phyloP scores from a whole-genome alignment of 2,329 filamentous ascomycete species.

The Tolypocladium endophyticum region DNA sequence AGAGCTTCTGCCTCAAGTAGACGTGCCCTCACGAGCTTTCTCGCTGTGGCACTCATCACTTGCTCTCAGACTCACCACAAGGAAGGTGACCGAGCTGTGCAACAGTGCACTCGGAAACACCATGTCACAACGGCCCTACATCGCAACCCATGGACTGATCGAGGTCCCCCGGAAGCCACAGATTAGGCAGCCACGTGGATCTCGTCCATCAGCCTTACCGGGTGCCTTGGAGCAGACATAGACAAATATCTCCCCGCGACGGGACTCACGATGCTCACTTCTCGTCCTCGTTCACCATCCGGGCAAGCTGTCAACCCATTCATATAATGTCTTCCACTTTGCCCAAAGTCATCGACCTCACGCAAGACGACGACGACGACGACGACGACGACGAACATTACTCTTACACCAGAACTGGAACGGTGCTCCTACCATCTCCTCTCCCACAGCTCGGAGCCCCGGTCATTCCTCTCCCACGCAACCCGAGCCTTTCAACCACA shows the following conservation, averaged over 20 bases:
- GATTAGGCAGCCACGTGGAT: neutral
- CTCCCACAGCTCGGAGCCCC: neutral
- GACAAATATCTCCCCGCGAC: neutral
- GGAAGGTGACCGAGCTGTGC: neutral
- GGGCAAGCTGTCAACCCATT: neutral
- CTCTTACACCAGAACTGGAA: neutral
- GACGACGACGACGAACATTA: neutral
- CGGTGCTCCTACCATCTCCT: neutral
- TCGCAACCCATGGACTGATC: neutral
- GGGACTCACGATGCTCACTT: neutral
- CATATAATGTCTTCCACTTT: neutral
- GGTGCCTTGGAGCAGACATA: neutral
- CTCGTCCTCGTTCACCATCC: neutral
- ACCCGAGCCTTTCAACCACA: neutral
- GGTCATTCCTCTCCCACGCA: neutral
- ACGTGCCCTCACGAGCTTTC: neutral
- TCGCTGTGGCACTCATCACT: neutral
- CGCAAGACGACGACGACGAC: neutral
- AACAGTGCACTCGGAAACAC: neutral
- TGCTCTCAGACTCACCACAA: neutral
- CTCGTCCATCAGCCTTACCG: neutral
- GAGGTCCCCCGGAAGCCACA: neutral
- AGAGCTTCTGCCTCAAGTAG: no score
- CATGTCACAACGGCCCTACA: neutral
- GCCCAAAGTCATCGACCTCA: neutral